Evolutionary conservation across 148 eudicot species (phyloP).

Genomic region (Silene conica): DNA sequence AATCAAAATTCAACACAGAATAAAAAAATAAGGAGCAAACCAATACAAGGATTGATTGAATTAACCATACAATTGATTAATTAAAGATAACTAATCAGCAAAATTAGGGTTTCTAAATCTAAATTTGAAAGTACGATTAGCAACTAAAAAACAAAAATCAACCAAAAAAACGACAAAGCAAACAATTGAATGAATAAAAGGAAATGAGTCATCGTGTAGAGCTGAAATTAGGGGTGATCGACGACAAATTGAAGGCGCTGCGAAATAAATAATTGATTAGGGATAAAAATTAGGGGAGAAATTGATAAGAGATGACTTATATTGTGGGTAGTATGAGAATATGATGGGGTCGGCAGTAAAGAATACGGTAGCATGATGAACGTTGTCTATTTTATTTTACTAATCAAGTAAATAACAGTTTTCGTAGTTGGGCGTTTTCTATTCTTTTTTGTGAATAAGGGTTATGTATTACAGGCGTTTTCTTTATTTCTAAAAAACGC

Average conservation of each 20-base stretch:
- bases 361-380: too few species aligned
- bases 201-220: slow-evolving; percentile 11
- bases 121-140: neutral
- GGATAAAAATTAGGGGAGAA: neutral
- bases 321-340: too few species aligned
- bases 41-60: neutral
- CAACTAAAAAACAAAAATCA: neutral
- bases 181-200: neutral
- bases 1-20: neutral
- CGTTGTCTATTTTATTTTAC: too few species aligned
- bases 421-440: too few species aligned
- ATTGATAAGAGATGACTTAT: neutral
- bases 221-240: neutral
- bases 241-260: neutral
- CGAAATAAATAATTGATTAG: neutral
- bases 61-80: neutral
- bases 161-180: neutral
- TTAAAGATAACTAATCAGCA: neutral
- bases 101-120: neutral
- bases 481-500: too few species aligned
- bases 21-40: too few species aligned
- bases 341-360: too few species aligned
- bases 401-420: too few species aligned
- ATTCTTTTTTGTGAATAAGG: too few species aligned
- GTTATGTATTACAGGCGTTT: too few species aligned